Base-by-base conservation (phyloP, 2,329 filamentous ascomycete species). In the Pseudogymnoascus sp. region DNA sequence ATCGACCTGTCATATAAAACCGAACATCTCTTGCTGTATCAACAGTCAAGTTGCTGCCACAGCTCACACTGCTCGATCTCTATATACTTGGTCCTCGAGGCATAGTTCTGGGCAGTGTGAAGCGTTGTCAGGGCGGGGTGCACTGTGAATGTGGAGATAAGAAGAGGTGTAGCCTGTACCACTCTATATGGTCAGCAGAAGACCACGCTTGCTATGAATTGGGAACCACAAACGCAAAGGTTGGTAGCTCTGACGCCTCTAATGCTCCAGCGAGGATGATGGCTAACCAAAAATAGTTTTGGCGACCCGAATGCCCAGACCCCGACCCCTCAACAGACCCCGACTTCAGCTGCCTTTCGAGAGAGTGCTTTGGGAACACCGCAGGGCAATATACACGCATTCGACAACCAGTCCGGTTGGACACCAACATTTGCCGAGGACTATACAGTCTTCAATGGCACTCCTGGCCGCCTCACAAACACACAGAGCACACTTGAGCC, bases 381-480 rank as follows among this genome's bases (percentile, higher is more conserved):
- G 50, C 82, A 78, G 72, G 74, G 76, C 63, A 77, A 74, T 68
- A 77, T 77, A 66, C 76, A 76, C 65, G 77, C 75, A 63, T 79
- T 81, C 67, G 71, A 81, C 73, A 79, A 82, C 65, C 72, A 79
- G 61, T 76, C 77, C 67, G 78, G 79, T 68, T 84, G 82, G 80
- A 87, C 84, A 50, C 84, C 84, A 72, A 80, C 79, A 64, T 87
- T 86, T 76, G 83, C 84, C 67, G 83, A 87, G 71, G 84, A 87
- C 67, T 87, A 85, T 70, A 85, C 84, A 66, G 83, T 87, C 70
- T 87, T 87, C 77, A 84, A 85, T 75, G 77, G 80, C n/a, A 86
- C 84, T 7, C 84, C 84, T 15, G 84, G 82, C 59, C 83, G 85
- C 70, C 76, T 86, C 62, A 77, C 68, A n/a, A 68, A 66, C 61